These are phyloP conservation scores for Didymellaceae sp. DNA, from an alignment of 2,329 filamentous ascomycete genomes.

Conservation along the genomic window DNA sequence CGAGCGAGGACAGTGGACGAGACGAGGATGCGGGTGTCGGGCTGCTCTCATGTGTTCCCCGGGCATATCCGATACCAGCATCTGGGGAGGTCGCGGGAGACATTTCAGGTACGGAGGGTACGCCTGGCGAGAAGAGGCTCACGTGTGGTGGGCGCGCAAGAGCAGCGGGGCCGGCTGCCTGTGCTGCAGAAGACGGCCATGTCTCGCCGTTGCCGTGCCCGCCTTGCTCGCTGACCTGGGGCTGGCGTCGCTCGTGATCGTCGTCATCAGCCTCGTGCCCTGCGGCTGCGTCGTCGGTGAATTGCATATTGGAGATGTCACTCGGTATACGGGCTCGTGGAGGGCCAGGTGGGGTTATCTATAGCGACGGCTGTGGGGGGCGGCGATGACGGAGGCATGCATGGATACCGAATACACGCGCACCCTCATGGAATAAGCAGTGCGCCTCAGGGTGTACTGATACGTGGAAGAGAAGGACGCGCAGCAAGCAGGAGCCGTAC, in stretches of 20 bases:
- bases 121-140: constrained; percentile 17
- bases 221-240: constrained; percentile 8
- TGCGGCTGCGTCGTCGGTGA: constrained; percentile 22
- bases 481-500: neutral
- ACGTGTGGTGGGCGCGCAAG: constrained; percentile 8
- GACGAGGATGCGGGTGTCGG: constrained; percentile 32
- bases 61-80: constrained; percentile 10
- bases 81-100: constrained; percentile 14
- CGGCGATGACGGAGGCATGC: constrained; percentile 15
- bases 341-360: constrained; percentile 12
- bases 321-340: constrained; percentile 6
- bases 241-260: constrained; percentile 19
- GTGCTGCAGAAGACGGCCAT: constrained; percentile 20
- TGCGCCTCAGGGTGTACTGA: neutral
- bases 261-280: constrained; percentile 23
- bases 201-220: constrained; percentile 12
- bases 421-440: neutral
- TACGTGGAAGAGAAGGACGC: neutral
- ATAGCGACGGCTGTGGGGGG: neutral
- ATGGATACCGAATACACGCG: constrained; percentile 2
- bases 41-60: constrained; percentile 9
- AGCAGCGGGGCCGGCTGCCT: constrained; percentile 18
- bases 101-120: constrained; percentile 11
- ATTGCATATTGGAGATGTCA: constrained; percentile 22
- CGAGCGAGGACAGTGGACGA: constrained; percentile 26